Conservation (phyloP, 768 basidiomycete genomes). For the Termitomyces titanicus region DNA sequence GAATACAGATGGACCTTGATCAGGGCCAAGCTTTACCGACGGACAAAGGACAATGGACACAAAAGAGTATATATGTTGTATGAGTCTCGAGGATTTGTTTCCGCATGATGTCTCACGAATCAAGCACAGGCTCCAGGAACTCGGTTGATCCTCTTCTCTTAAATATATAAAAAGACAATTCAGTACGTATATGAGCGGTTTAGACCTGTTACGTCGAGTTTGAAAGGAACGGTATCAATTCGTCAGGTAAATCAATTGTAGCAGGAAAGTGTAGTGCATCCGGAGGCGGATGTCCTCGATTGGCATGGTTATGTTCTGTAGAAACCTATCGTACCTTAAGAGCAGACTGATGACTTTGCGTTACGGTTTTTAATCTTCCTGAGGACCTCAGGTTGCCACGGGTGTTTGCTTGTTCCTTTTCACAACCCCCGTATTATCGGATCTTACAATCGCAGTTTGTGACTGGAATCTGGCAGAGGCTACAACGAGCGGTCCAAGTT, state of each 20-base stretch:
- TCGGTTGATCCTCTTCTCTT: too few relatives aligned
- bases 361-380: slow-evolving; percentile 2
- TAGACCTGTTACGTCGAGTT: not conserved
- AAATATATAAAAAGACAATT: not conserved
- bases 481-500: slow-evolving; percentile 33
- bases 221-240: slow-evolving; percentile 5
- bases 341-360: not conserved
- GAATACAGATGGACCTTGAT: too few relatives aligned
- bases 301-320: slow-evolving; percentile 8
- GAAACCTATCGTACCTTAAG: slow-evolving; percentile 3
- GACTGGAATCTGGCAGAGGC: slow-evolving; percentile 17
- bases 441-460: slow-evolving; percentile 27
- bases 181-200: not conserved
- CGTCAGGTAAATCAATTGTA: slow-evolving; percentile 4
- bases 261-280: slow-evolving; percentile 5
- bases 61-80: too few relatives aligned
- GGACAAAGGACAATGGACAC: too few relatives aligned
- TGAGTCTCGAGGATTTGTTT: too few relatives aligned
- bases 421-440: slow-evolving; percentile 40
- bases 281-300: slow-evolving; percentile 11
- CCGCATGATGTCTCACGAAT: not conserved
- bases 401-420: slow-evolving; percentile 18
- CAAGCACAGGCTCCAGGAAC: too few relatives aligned
- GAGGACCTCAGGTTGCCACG: slow-evolving; percentile 25
- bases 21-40: too few relatives aligned